phyloP scores from a whole-genome alignment of 225 moss, liverwort and hornwort genomes.

The Anthoceros angustus region DNA sequence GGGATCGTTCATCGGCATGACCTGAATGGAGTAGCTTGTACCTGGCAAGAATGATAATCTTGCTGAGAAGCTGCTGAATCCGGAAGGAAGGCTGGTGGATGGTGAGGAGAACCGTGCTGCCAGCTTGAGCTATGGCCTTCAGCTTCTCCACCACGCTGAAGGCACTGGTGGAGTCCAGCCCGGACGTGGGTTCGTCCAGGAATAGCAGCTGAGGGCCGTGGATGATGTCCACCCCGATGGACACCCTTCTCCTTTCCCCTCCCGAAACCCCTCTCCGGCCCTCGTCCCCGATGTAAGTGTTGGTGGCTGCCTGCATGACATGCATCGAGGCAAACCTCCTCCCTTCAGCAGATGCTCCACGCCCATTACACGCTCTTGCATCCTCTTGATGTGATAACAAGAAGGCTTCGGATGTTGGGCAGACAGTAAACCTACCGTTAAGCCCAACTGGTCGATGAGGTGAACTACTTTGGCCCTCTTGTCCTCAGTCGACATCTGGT shows the following conservation, averaged over 20 bases:
- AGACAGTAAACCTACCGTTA: slow-evolving; percentile 6
- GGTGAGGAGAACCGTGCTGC: slow-evolving; percentile 15
- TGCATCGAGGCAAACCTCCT: no score
- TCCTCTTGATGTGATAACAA: no score
- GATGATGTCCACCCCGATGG: slow-evolving; percentile 18
- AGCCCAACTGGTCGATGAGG: slow-evolving; percentile 14
- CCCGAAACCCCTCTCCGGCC: slow-evolving; percentile 11
- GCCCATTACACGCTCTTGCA: no score
- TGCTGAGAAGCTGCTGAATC: slow-evolving; percentile 14
- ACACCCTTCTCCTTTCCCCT: slow-evolving; percentile 16
- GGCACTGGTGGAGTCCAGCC: slow-evolving; percentile 14
- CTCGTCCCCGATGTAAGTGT: not conserved
- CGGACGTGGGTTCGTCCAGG: slow-evolving; percentile 15
- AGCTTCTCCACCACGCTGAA: slow-evolving; percentile 17
- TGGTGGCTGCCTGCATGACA: not conserved
- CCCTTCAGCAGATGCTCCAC: no score
- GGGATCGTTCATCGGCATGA: not conserved
- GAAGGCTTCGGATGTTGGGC: not conserved
- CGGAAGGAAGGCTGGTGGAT: slow-evolving; percentile 13
- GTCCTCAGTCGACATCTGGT: slow-evolving; percentile 8
- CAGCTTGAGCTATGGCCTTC: slow-evolving; percentile 9
- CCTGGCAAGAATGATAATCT: slow-evolving; percentile 11
- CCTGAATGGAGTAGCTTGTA: not conserved
- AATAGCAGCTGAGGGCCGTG: slow-evolving; percentile 16
- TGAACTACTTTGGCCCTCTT: slow-evolving; percentile 8